Conservation (phyloP, 2,329 filamentous ascomycete species). For the Byssothecium circinans region DNA sequence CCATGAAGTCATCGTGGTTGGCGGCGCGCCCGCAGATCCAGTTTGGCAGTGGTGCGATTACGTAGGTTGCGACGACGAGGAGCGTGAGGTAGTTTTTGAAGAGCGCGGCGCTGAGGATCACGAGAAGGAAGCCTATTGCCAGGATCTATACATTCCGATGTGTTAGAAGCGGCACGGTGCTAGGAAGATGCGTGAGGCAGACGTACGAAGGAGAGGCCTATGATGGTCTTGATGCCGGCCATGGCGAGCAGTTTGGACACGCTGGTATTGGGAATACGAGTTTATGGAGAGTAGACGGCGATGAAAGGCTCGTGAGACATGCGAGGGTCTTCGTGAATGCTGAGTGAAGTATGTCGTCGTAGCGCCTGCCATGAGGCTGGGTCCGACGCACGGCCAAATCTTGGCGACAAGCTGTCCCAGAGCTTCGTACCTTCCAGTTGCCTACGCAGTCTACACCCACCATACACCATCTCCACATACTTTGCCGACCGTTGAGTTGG, state of each 20-base stretch:
- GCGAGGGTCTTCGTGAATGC: background rate
- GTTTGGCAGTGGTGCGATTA: constrained; percentile 91
- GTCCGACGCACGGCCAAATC: constrained; percentile 14
- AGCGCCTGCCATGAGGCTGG: constrained; percentile 12
- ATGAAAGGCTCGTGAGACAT: background rate
- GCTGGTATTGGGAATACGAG: background rate
- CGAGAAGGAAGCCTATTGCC: constrained; percentile 96
- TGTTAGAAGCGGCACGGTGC: constrained; percentile 2
- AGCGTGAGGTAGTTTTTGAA: constrained; percentile 94
- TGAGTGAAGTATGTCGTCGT: constrained; percentile 17
- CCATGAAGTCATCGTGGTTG: constrained; percentile 96
- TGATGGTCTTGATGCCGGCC: constrained; percentile 98
- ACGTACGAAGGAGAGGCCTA: constrained; percentile 91
- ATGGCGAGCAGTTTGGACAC: constrained; percentile 49
- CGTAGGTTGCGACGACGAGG: constrained; percentile 92
- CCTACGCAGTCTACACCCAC: constrained; percentile 2
- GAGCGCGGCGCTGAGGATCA: constrained; percentile 95
- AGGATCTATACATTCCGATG: constrained; percentile 65
- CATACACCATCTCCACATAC: background rate
- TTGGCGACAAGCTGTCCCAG: constrained; percentile 23
- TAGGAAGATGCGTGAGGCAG: constrained; percentile 10
- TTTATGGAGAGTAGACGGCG: background rate
- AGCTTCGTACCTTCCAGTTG: constrained; percentile 28
- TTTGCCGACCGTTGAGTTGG: too few relatives aligned
- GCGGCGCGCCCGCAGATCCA: constrained; percentile 89